Conservation (phyloP, 129 eudicot species). For the Deinandra increscens region DNA sequence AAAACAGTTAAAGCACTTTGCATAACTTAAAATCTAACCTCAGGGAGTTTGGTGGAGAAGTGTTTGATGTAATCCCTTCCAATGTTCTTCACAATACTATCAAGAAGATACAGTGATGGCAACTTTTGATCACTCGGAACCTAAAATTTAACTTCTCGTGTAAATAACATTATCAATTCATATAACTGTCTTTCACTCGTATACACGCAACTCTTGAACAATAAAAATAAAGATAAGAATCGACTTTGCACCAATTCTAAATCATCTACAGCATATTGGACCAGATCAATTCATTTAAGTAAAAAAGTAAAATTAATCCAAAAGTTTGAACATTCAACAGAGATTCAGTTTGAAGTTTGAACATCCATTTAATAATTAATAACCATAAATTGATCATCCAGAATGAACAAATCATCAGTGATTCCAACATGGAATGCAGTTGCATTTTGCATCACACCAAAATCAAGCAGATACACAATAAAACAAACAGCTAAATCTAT, state of each 20-base stretch:
- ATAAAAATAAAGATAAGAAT: not conserved
- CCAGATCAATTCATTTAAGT: slow-evolving; percentile 8
- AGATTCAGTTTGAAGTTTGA: slow-evolving; percentile 2
- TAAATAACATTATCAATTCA: slow-evolving; percentile 32
- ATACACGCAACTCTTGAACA: slow-evolving; percentile 14
- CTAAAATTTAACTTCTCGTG: slow-evolving; percentile 38
- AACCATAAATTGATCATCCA: not conserved
- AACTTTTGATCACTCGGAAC: slow-evolving; percentile 93
- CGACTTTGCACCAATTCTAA: not conserved
- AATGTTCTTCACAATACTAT: slow-evolving; percentile 98
- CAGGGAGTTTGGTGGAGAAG: slow-evolving; percentile 80
- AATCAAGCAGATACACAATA: slow-evolving; percentile 11
- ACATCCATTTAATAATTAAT: not conserved
- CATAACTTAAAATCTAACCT: slow-evolving; percentile 56
- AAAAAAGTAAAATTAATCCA: not conserved
- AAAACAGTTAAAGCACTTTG: not conserved
- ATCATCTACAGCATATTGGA: not conserved
- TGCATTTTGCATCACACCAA: slow-evolving; percentile 11
- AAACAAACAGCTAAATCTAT: slow-evolving; percentile 3
- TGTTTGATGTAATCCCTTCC: slow-evolving; percentile 87
- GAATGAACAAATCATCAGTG: not conserved
- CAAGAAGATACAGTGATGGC: slow-evolving; percentile 89
- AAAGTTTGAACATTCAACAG: not conserved
- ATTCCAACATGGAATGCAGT: not conserved
- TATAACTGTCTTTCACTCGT: not conserved